Base-by-base conservation (phyloP, 139 green algal genomes). In the Picochlorum sp. region DNA sequence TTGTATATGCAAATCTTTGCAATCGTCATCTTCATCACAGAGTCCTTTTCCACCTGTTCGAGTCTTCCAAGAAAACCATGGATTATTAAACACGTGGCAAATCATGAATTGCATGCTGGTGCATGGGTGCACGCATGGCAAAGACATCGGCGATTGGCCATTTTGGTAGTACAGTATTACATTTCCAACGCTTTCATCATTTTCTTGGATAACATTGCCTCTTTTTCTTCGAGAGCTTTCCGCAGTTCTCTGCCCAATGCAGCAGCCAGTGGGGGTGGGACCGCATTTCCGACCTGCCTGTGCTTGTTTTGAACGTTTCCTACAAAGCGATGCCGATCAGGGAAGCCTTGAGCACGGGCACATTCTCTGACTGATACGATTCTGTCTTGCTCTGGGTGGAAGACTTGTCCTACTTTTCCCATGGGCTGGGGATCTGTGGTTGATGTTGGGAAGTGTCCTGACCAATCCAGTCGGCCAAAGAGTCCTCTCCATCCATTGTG, bases 361-460 rank as follows among this genome's bases (percentile, higher is more conserved):
- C 92, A 98, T 79, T 98, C 92, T 20, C 92, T 74, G 47, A 98
- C 92, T 2, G 74, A 87, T 38, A 98, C 88, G 65, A 98, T 98
- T 59, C 92, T 77, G 76, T 98, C 87, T 83, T 98, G 92, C 8
- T 85, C 71, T 2, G 90, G 90, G 76, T 97, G 91, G 79, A 97
- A 95, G 51, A 96, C 94, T 85, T 96, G 91, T 15, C 90, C 90
- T 60, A 92, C 83, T 78, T 98, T 98, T 79, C 92, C 92, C 92
- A 98, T 98, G 66, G 92, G 92, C 78, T 97, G 87, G 6, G 92
- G 92, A 78, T 98, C 92, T 18, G 92, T 98, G 64, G 89, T 93
- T 66, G 85, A 90, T 58, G 92, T 98, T 69, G 92, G 92, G 85
- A 98, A 98, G 78, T 98, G 95, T n/a, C 92, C 92, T 9, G 71